phyloP scores from a whole-genome alignment of 352 stramenopile genomes.

The Pelagophyceae sp. region DNA sequence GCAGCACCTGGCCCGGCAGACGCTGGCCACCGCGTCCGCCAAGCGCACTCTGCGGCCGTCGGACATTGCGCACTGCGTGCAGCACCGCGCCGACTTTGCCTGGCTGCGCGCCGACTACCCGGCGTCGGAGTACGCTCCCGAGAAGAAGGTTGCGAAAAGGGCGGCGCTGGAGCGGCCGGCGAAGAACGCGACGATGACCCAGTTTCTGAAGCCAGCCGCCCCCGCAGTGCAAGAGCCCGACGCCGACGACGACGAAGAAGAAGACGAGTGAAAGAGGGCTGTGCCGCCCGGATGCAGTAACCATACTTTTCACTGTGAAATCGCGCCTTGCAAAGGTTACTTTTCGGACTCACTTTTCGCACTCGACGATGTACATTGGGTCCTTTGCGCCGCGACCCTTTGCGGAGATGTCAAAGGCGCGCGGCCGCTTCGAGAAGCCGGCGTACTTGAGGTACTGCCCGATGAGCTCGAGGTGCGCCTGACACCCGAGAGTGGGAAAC shows the following conservation, averaged over 20 bases:
- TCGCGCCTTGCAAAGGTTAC: too few species aligned
- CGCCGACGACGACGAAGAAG: too few species aligned
- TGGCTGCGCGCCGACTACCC: constrained; percentile 70
- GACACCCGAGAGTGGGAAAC: constrained; percentile 41
- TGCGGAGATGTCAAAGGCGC: constrained; percentile 62
- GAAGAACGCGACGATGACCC: background rate
- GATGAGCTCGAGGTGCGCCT: constrained; percentile 54
- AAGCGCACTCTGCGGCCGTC: constrained; percentile 63
- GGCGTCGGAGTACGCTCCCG: background rate
- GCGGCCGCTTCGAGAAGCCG: constrained; percentile 44
- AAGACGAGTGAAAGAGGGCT: too few species aligned
- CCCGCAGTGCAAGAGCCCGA: too few species aligned
- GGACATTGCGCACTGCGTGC: constrained; percentile 63
- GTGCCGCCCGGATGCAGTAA: too few species aligned
- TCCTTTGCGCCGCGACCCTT: constrained; percentile 42
- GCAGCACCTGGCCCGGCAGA: constrained; percentile 73
- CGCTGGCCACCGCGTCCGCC: constrained; percentile 67
- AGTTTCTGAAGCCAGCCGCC: background rate
- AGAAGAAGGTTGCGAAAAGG: background rate
- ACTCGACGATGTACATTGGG: constrained; percentile 55
- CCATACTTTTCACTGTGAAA: too few species aligned
- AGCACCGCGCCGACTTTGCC: constrained; percentile 59
- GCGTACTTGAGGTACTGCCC: constrained; percentile 67
- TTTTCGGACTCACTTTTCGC: too few species aligned
- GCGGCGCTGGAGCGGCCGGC: background rate